Evolutionary conservation across 148 eudicot species (phyloP), one percentile per base, ranked within the genome.

Genomic region (Spergularia bocconei): DNA sequence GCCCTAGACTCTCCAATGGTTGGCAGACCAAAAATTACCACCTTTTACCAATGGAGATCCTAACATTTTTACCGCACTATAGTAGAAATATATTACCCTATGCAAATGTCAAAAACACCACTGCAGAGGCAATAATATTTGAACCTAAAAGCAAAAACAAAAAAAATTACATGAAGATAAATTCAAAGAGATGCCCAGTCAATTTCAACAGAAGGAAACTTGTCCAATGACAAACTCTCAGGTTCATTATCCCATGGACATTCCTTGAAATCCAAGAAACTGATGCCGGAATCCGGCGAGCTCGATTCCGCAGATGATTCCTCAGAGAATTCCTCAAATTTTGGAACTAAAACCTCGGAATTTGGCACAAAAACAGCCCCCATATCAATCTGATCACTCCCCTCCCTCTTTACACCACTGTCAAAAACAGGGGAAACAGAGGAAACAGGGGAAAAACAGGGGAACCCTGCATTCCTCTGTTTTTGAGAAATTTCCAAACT

Each of bases 141-240:
- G 11, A 9, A 41, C 13, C 17, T 2, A 23, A 60, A 51, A 10
- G 59, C 2, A 2, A 29, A 6, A 0, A 38, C 10, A 16, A 47
- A n/a, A 12, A 6, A 60, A 13, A 41, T 33, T 0, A 23, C 0
- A 11, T 15, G 10, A 9, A 12, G 19, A 12, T 15, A 25, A 16
- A 20, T 36, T 81, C 47, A 81, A 81, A 81, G 57, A 66, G 69
- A 63, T 52, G 68, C 67, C 83, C 83, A 81, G 12, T 81, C 83
- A 67, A 81, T 81, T 52, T 81, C 83, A 67, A 81, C 11, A 7
- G 83, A 81, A 21, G 83, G 83, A 44, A 81, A 72, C 60, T 66
- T 76, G 21, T 60, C 47, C 74, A 81, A 69, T 7, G 77, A 17
- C 16, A 76, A 23, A 59, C 20, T 68, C 51, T 72, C 63, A 60